These are phyloP conservation scores for Pinus taeda DNA, from an alignment of 75 land plant genomes.

Conservation along the genomic window DNA sequence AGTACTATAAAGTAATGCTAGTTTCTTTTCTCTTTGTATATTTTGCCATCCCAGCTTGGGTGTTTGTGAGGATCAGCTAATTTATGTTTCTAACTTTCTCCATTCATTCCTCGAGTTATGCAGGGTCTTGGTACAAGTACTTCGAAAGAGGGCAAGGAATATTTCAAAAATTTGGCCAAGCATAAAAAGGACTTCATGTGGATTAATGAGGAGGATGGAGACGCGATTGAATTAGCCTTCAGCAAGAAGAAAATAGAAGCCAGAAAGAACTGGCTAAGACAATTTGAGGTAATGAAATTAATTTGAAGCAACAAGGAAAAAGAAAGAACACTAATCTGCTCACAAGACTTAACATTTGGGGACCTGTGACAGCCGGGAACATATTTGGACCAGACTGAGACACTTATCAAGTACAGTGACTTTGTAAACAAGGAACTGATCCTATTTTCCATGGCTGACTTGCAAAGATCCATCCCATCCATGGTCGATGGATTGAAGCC, in stretches of 20 bases:
- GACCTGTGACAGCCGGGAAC: slow-evolving; percentile 75
- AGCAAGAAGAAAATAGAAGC: slow-evolving; percentile 98
- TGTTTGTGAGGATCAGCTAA: background rate
- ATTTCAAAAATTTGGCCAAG: slow-evolving; percentile 66
- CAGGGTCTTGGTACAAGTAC: slow-evolving; percentile 99
- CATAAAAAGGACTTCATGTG: slow-evolving; percentile 93
- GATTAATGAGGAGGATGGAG: slow-evolving; percentile 82
- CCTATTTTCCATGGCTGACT: slow-evolving; percentile 89
- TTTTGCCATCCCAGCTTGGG: background rate
- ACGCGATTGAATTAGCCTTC: slow-evolving; percentile 96
- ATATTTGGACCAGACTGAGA: slow-evolving; percentile 76
- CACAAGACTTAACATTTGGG: background rate
- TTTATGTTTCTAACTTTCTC: background rate
- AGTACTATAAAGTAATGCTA: slow-evolving; percentile 91
- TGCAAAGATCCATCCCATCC: slow-evolving; percentile 92
- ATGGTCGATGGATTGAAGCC: slow-evolving; percentile 99
- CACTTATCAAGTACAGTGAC: slow-evolving; percentile 81
- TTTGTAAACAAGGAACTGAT: slow-evolving; percentile 97
- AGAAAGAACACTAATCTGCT: background rate
- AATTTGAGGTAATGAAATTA: slow-evolving; percentile 65
- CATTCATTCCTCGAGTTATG: background rate
- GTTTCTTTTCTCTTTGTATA: slow-evolving; percentile 2
- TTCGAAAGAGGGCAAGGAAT: slow-evolving; percentile 90
- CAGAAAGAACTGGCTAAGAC: slow-evolving; percentile 96
- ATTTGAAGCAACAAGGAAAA: background rate